These are phyloP conservation scores for Boletus eberwhitei DNA, from an alignment of 768 basidiomycete species.

Conservation along the genomic window DNA sequence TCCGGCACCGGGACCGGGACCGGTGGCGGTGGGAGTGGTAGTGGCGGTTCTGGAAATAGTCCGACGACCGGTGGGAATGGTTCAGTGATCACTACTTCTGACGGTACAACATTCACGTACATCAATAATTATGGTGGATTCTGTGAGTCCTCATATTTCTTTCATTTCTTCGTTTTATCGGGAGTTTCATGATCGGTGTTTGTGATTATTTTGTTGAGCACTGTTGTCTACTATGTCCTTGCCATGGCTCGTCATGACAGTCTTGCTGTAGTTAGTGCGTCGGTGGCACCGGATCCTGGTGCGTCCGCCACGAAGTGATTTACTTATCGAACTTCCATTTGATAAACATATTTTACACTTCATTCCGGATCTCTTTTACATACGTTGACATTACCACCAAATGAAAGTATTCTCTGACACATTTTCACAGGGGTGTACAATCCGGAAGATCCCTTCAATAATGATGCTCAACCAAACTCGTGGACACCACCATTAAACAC, in stretches of 20 bases:
- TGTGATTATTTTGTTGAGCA: not conserved
- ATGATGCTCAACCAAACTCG: conserved; percentile 67
- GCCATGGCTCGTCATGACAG: not conserved
- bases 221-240: not conserved
- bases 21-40: not conserved
- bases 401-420: conserved; percentile 1
- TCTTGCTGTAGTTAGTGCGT: not conserved
- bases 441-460: conserved; percentile 71
- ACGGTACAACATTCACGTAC: conserved; percentile 76
- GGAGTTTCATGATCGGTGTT: not conserved
- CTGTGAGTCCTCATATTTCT: conserved; percentile 42
- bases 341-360: not conserved
- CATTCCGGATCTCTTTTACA: not conserved
- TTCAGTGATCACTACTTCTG: conserved; percentile 55
- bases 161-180: not conserved
- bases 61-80: conserved; percentile 60
- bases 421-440: conserved; percentile 54
- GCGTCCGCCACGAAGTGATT: not conserved
- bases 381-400: not conserved
- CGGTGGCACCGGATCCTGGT: not conserved
- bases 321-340: not conserved
- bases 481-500: conserved; percentile 80
- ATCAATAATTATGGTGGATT: conserved; percentile 73
- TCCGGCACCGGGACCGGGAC: not conserved
- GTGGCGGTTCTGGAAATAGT: conserved; percentile 3